These are phyloP conservation scores for Cercophora scortea DNA, from an alignment of 495 filamentous ascomycete genomes.

Conservation along the genomic window DNA sequence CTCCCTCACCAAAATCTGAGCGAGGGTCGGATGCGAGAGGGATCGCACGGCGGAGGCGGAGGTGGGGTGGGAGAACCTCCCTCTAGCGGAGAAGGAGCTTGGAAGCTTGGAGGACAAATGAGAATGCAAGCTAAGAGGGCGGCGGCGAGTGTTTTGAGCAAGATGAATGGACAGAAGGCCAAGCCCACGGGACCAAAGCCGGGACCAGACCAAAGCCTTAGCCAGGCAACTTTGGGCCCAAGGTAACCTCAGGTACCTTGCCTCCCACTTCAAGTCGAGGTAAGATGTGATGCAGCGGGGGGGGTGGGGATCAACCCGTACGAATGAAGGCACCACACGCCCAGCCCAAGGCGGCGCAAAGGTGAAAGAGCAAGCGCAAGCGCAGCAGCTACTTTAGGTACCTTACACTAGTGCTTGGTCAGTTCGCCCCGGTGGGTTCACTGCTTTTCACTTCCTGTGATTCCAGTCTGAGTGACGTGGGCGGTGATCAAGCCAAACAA, in stretches of 20 bases:
- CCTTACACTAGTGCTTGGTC: no score
- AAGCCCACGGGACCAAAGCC: neutral
- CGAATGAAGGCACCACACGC: no score
- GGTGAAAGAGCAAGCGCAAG: no score
- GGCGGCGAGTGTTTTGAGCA: neutral
- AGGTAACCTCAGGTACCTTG: no score
- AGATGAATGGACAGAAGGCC: neutral
- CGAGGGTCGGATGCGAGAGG: neutral
- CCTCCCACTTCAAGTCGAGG: no score
- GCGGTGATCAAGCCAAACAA: neutral
- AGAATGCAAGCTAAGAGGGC: neutral
- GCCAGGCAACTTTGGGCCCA: neutral
- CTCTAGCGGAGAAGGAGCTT: neutral
- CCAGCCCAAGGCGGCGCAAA: no score
- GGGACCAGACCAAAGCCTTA: neutral
- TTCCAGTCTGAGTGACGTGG: constrained; percentile 3
- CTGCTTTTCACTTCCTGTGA: no score
- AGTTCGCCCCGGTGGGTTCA: no score
- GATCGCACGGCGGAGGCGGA: neutral
- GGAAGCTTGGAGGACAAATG: neutral
- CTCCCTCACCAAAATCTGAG: neutral
- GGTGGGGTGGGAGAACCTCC: neutral
- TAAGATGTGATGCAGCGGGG: no score
- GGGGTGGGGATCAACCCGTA: no score
- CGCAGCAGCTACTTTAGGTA: no score